Percentiles rank a stretch among this genome's conserved stretches.
These are phyloP conservation scores for Scheffersomyces stipitis DNA, from an alignment of 805 yeast genomes.

Conservation along the genomic window DNA sequence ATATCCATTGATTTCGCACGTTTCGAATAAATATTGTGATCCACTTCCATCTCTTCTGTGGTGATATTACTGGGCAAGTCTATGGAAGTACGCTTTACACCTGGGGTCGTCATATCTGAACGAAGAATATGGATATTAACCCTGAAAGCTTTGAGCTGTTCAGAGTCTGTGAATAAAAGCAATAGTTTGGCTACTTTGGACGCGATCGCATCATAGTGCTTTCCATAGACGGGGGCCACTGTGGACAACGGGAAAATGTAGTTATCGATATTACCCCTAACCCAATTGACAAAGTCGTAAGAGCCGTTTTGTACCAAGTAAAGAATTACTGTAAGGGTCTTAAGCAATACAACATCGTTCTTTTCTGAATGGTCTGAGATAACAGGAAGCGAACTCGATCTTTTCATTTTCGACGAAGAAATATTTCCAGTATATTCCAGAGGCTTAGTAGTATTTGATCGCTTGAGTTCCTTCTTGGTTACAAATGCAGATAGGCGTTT, in stretches of 20 bases:
- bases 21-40: too few species aligned
- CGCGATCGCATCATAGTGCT: constrained; percentile 32
- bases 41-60: neutral
- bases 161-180: constrained; percentile 29
- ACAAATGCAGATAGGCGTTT: constrained; percentile 36
- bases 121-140: constrained; percentile 40
- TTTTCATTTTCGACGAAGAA: neutral
- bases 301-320: constrained; percentile 57
- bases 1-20: neutral
- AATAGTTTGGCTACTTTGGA: constrained; percentile 35
- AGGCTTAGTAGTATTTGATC: neutral
- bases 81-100: constrained; percentile 17
- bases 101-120: constrained; percentile 43
- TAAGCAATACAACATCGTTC: constrained; percentile 28
- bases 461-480: neutral
- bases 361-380: neutral
- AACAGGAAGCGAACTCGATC: constrained; percentile 1
- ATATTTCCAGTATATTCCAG: constrained; percentile 6
- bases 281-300: constrained; percentile 48
- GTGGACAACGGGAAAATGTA: constrained; percentile 20
- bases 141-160: constrained; percentile 39
- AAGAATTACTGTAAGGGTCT: constrained; percentile 52
- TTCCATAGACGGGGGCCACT: too few species aligned
- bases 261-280: constrained; percentile 12
- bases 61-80: constrained; percentile 1